phyloP scores from a whole-genome alignment of 2,329 filamentous ascomycete species.

The Hypoxylon sp. region DNA sequence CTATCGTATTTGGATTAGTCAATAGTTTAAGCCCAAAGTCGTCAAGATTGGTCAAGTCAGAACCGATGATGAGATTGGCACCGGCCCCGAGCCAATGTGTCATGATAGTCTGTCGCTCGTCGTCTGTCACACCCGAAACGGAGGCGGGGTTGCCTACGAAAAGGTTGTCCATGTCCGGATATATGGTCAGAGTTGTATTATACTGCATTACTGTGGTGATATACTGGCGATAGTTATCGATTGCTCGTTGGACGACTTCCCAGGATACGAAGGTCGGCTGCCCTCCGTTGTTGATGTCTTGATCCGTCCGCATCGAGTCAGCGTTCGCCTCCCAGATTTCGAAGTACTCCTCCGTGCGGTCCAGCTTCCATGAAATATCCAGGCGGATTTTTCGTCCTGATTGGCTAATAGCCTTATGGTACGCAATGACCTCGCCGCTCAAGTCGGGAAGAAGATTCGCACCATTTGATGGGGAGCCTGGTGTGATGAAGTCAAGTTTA shows the following conservation, averaged over 20 bases:
- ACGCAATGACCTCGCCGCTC: neutral
- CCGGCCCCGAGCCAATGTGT: conserved; percentile 54
- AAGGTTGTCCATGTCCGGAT: conserved; percentile 48
- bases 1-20: conserved; percentile 39
- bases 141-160: conserved; percentile 48
- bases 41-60: conserved; percentile 49
- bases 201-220: conserved; percentile 44
- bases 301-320: conserved; percentile 50
- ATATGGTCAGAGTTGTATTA: conserved; percentile 19
- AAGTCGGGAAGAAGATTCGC: neutral
- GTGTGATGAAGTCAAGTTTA: neutral
- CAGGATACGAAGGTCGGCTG: conserved; percentile 46
- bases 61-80: conserved; percentile 51
- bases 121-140: conserved; percentile 49
- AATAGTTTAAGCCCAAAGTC: conserved; percentile 47
- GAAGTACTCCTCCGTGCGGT: conserved; percentile 46
- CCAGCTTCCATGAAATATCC: conserved; percentile 52
- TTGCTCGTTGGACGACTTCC: conserved; percentile 49
- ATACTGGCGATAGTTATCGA: conserved; percentile 53
- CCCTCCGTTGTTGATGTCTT: conserved; percentile 51
- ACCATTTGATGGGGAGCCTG: neutral
- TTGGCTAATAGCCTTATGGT: conserved; percentile 44
- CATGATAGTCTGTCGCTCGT: conserved; percentile 48
- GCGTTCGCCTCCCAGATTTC: conserved; percentile 49
- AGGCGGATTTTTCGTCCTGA: conserved; percentile 49